Conservation (phyloP, 2,329 filamentous ascomycete species). For the Penicillium vulpinum region DNA sequence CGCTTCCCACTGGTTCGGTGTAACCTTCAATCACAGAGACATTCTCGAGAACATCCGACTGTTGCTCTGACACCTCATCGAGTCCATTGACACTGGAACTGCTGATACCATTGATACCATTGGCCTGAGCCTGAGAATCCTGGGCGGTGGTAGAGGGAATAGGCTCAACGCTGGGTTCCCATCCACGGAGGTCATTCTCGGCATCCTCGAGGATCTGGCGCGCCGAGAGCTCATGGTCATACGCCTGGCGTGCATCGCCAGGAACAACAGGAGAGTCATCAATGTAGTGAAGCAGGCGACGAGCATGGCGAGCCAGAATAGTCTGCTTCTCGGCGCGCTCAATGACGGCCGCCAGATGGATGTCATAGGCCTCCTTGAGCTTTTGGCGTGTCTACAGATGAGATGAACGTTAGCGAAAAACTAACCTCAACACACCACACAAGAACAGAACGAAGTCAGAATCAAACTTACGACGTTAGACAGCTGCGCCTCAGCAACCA, state of each 20-base stretch:
- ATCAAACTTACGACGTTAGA: conserved; percentile 75
- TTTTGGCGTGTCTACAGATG: conserved; percentile 80
- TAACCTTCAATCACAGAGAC: conserved; percentile 1
- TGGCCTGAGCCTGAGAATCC: neutral
- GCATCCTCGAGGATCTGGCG: conserved; percentile 88
- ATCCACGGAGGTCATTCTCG: conserved; percentile 80
- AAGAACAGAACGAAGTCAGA: neutral
- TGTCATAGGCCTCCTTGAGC: conserved; percentile 88
- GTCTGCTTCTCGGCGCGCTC: conserved; percentile 97
- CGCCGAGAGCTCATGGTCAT: conserved; percentile 65
- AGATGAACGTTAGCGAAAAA: conserved; percentile 7
- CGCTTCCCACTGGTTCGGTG: conserved; percentile 13
- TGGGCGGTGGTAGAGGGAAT: conserved; percentile 52
- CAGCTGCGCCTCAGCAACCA: conserved; percentile 94
- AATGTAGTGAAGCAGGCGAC: conserved; percentile 77
- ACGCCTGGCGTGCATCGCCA: conserved; percentile 72
- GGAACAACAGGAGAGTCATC: conserved; percentile 89
- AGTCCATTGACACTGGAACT: neutral
- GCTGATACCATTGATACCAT: neutral
- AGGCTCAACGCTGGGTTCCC: conserved; percentile 61
- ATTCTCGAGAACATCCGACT: conserved; percentile 9
- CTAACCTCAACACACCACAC: neutral
- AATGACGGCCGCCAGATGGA: conserved; percentile 86
- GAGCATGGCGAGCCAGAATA: conserved; percentile 86
- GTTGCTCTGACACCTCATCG: conserved; percentile 6